These are phyloP conservation scores for Trifolium pratense DNA, from an alignment of 306 rosid species.

Conservation along the genomic window DNA sequence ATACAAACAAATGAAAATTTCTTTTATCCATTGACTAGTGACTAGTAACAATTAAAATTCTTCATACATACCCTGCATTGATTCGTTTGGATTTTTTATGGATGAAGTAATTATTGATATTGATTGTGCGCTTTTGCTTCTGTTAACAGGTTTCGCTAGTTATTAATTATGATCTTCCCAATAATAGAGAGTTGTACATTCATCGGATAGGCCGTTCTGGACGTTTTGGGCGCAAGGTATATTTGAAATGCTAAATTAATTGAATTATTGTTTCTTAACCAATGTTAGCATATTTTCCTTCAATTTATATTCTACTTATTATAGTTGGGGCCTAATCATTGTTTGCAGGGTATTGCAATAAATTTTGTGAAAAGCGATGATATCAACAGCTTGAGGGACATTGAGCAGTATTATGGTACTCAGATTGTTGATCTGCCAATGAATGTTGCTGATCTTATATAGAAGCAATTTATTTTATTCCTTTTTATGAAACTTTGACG, in stretches of 20 bases:
- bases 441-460: slow-evolving; percentile 94
- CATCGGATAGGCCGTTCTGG: slow-evolving; percentile 99
- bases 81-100: neutral
- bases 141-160: slow-evolving; percentile 80
- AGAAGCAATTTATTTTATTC: slow-evolving; percentile 30
- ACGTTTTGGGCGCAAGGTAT: slow-evolving; percentile 99
- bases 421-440: slow-evolving; percentile 98
- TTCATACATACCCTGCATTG: neutral
- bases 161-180: slow-evolving; percentile 94
- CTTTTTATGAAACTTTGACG: slow-evolving; percentile 21
- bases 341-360: slow-evolving; percentile 92
- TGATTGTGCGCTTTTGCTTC: slow-evolving; percentile 6
- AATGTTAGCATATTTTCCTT: too few species aligned
- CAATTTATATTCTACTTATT: neutral
- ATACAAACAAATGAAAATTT: neutral
- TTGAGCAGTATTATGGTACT: slow-evolving; percentile 93
- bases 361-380: slow-evolving; percentile 96
- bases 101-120: slow-evolving; percentile 18
- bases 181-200: slow-evolving; percentile 95
- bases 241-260: slow-evolving; percentile 29
- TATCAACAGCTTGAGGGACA: slow-evolving; percentile 88
- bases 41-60: neutral
- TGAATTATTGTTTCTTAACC: neutral
- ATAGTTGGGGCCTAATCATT: slow-evolving; percentile 12
- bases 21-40: neutral